These are phyloP conservation scores for Monilinia laxa DNA, from an alignment of 2,329 filamentous ascomycete genomes.

Conservation along the genomic window DNA sequence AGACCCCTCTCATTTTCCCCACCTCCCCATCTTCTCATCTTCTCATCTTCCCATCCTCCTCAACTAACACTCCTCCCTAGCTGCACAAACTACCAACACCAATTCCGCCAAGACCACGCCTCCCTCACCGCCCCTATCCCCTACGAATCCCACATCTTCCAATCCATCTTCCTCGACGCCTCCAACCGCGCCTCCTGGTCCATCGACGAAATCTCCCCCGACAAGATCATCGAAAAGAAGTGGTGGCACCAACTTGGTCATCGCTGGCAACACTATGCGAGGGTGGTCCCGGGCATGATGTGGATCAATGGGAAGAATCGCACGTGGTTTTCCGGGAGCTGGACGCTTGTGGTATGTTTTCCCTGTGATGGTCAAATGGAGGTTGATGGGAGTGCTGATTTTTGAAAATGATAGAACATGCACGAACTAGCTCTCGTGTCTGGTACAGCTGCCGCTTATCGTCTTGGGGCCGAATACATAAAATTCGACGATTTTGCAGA, in stretches of 20 bases:
- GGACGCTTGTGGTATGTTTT: conserved; percentile 38
- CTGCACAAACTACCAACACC: conserved; percentile 72
- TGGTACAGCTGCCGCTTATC: conserved; percentile 69
- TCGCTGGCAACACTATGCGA: conserved; percentile 61
- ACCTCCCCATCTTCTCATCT: no score
- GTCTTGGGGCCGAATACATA: conserved; percentile 63
- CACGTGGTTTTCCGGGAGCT: conserved; percentile 46
- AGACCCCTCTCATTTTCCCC: no score
- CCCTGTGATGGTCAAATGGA: background rate
- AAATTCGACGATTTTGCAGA: conserved; percentile 56
- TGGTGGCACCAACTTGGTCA: conserved; percentile 65
- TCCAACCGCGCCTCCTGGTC: conserved; percentile 57
- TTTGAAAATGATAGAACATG: conserved; percentile 51
- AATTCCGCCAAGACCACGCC: conserved; percentile 52
- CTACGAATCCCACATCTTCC: conserved; percentile 10
- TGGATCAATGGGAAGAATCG: conserved; percentile 64
- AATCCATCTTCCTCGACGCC: conserved; percentile 67
- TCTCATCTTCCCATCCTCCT: no score
- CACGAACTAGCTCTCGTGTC: conserved; percentile 70
- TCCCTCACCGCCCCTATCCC: background rate
- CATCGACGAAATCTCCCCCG: conserved; percentile 56
- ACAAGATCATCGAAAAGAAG: conserved; percentile 60
- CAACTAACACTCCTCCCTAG: background rate
- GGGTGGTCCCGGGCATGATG: conserved; percentile 71
- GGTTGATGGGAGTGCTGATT: background rate